These are phyloP conservation scores for Aspergillus heteromorphus DNA, from an alignment of 495 filamentous ascomycete species.

Conservation along the genomic window DNA sequence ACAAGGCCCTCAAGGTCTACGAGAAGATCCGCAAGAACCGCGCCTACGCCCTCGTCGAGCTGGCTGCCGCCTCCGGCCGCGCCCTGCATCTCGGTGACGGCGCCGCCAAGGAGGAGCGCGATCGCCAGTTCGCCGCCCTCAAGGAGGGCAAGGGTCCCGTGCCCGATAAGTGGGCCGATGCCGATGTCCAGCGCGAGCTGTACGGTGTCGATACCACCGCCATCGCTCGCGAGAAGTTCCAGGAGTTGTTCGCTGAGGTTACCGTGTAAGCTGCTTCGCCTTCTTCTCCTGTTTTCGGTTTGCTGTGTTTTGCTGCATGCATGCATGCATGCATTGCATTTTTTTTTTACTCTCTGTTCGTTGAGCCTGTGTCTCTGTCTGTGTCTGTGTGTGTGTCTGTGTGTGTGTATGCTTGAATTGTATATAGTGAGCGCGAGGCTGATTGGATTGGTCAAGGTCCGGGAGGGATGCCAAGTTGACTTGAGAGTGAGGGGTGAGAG, in stretches of 20 bases:
- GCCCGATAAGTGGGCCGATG: constrained; percentile 79
- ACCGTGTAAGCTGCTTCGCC: constrained; percentile 24
- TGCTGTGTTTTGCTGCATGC: neutral
- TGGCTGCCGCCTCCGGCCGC: constrained; percentile 62
- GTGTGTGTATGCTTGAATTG: neutral
- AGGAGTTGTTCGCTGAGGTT: constrained; percentile 44
- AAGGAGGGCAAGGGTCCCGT: constrained; percentile 53
- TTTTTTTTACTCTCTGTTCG: no score
- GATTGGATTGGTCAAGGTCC: constrained; percentile 5
- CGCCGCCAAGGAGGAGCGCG: constrained; percentile 68
- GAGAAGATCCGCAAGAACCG: constrained; percentile 67
- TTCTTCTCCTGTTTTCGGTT: constrained; percentile 3
- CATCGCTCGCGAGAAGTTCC: constrained; percentile 56
- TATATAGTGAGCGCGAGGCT: constrained; percentile 1
- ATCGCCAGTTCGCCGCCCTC: constrained; percentile 61
- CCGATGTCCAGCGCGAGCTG: constrained; percentile 71
- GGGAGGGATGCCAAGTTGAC: neutral
- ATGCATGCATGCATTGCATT: neutral
- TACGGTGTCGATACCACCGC: constrained; percentile 65
- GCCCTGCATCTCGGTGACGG: constrained; percentile 71
- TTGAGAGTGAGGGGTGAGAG: neutral
- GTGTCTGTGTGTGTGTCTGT: neutral
- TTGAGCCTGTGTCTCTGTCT: neutral
- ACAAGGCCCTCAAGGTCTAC: constrained; percentile 63
- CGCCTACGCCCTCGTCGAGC: constrained; percentile 62